Evolutionary conservation across 805 yeast genomes (phyloP).

Genomic region (Wickerhamomyces chaumierensis): DNA sequence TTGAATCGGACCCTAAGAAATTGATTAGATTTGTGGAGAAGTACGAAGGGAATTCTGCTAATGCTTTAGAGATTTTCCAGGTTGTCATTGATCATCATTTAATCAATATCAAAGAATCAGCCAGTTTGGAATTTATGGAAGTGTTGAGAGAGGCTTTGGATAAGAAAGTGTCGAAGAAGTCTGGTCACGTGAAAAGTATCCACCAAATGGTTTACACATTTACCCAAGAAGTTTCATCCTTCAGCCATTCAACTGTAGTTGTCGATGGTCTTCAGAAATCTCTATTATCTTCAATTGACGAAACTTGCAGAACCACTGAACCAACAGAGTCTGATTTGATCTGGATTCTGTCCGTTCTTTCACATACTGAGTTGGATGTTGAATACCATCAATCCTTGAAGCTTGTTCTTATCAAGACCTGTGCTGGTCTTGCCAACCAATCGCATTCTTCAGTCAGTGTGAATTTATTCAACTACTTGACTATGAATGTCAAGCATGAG

Average conservation of each 20-base stretch:
- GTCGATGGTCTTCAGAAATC: too few species aligned
- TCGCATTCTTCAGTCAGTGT: neutral
- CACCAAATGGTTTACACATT: neutral
- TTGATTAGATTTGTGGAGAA: conserved; percentile 14
- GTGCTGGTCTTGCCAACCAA: conserved; percentile 1
- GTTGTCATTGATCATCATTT: conserved; percentile 29
- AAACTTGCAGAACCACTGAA: too few species aligned
- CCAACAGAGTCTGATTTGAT: conserved; percentile 3
- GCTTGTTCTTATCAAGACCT: conserved; percentile 8
- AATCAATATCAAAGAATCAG: conserved; percentile 24
- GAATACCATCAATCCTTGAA: conserved; percentile 5
- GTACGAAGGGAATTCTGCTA: conserved; percentile 4
- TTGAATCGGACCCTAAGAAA: conserved; percentile 32
- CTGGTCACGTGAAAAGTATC: neutral
- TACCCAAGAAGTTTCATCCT: neutral
- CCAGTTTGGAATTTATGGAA: conserved; percentile 16
- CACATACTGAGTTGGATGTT: conserved; percentile 7
- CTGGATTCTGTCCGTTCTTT: conserved; percentile 24
- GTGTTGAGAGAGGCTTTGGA: conserved; percentile 8
- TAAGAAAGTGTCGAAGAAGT: neutral
- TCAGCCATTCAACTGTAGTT: too few species aligned
- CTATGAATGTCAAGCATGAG: neutral
- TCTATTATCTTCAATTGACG: too few species aligned
- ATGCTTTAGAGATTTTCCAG: conserved; percentile 24
- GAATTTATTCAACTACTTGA: neutral